Base-by-base conservation (phyloP, 176 grass and related monocot species). In the Zoysia pacifica region DNA sequence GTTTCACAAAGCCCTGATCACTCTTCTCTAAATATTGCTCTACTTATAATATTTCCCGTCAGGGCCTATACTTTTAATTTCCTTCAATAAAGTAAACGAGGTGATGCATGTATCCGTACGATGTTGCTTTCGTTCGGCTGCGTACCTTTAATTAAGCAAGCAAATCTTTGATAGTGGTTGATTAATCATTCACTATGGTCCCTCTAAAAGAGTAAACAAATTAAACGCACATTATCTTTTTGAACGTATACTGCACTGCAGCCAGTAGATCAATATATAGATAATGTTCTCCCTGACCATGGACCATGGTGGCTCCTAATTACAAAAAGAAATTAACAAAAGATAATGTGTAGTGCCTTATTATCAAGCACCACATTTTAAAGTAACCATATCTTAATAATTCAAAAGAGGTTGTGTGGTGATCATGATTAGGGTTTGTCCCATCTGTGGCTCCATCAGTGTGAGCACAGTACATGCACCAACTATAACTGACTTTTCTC, bases 101-200 rank as follows among this genome's bases (percentile, higher is more conserved):
- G 44, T 67, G 78, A 73, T 86, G 83, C 74, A 86, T 89, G 70
- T 68, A 78, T 83, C 83, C 83, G 83, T 91, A 89, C 83, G 7
- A 89, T 6, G 62, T 84, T 69, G 81, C 58, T 63, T 86, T 86
- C 75, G 63, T 89, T 86, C 76, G 50, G 40, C 71, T 15, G 56
- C 36, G 79, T 83, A 28, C 28, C 28, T 28, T 28, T 28, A 28
- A 28, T 86, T 81, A 86, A 70, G 36, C 52, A 86, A 79, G 38
- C 46, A 82, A 76, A 86, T 76, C 79, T 72, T 78, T 73, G 72
- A 60, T 89, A 86, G 89, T 84, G 70, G 54, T 56, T 41, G 53
- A 74, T 83, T 83, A 74, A 88, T 91, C 76, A 84, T 86, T 70
- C 60, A 86, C 70, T 52, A 35, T 74, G 70, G 65, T 54, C 75